phyloP scores from a whole-genome alignment of 1,139 yeast genomes.

The Saccharomyces pastorianus region DNA sequence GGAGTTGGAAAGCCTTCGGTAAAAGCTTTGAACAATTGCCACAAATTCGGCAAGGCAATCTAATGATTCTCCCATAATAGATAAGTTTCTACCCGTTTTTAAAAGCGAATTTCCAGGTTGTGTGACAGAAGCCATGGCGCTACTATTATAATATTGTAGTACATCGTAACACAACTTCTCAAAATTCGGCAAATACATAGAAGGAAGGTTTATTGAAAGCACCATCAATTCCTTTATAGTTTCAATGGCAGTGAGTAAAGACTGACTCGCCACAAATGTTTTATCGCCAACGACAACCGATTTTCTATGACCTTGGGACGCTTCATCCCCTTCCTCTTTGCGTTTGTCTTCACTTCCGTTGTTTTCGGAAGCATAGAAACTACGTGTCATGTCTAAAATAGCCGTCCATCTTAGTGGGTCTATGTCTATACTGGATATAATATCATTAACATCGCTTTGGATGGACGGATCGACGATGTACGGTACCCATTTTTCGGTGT shows the following conservation, averaged over 20 bases:
- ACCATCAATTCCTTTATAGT: conserved; percentile 29
- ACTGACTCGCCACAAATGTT: conserved; percentile 36
- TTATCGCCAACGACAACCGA: conserved; percentile 37
- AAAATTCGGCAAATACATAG: conserved; percentile 22
- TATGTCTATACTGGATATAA: conserved; percentile 44
- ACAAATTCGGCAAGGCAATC: conserved; percentile 34
- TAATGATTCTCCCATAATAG: conserved; percentile 36
- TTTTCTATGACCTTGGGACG: conserved; percentile 31
- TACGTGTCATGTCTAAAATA: conserved; percentile 30
- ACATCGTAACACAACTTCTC: conserved; percentile 30
- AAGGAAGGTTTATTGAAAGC: conserved; percentile 28
- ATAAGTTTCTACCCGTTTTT: conserved; percentile 32
- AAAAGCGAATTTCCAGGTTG: conserved; percentile 16
- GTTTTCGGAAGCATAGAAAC: conserved; percentile 5
- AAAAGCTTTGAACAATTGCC: conserved; percentile 25
- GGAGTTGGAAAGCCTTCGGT: conserved; percentile 19
- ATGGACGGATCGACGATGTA: conserved; percentile 41
- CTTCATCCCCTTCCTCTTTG: background rate
- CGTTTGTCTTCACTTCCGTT: conserved; percentile 4
- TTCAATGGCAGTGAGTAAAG: conserved; percentile 28
- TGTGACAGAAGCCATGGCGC: conserved; percentile 28
- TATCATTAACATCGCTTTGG: conserved; percentile 49
- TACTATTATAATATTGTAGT: conserved; percentile 28
- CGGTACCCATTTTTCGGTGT: conserved; percentile 76
- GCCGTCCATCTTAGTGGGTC: conserved; percentile 47